Conservation (phyloP, 805 yeast species). For the Metschnikowia baotianmanensis region DNA sequence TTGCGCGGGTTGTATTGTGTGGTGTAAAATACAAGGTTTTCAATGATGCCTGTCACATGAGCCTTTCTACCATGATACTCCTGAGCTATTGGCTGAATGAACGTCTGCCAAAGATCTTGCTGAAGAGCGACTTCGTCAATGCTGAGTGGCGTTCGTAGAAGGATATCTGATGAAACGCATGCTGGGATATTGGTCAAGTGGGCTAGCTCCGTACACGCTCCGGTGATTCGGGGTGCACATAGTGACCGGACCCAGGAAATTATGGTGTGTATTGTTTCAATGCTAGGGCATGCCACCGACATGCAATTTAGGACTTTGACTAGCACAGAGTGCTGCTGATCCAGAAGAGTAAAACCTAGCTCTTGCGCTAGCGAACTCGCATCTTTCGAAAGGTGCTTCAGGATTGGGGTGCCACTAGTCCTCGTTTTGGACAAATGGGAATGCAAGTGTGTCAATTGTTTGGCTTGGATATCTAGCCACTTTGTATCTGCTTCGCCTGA, state of each 20-base stretch:
- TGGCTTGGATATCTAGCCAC: constrained; percentile 13
- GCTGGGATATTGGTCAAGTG: constrained; percentile 34
- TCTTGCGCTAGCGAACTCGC: background rate
- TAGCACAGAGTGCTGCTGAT: constrained; percentile 1
- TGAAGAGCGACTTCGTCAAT: constrained; percentile 33
- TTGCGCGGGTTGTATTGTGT: constrained; percentile 24
- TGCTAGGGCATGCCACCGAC: constrained; percentile 7
- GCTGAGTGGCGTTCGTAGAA: constrained; percentile 36
- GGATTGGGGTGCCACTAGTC: background rate
- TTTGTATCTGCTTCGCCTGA: constrained; percentile 2
- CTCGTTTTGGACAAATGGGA: constrained; percentile 1
- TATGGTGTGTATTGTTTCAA: constrained; percentile 2
- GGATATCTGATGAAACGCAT: constrained; percentile 37
- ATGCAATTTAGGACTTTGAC: constrained; percentile 2
- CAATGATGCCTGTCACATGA: constrained; percentile 20
- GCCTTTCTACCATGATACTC: constrained; percentile 21
- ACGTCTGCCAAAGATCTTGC: constrained; percentile 35
- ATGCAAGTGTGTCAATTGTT: constrained; percentile 7
- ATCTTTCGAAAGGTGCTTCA: background rate
- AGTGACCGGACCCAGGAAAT: constrained; percentile 34
- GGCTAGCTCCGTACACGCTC: constrained; percentile 32
- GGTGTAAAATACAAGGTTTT: constrained; percentile 29
- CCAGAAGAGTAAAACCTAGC: background rate
- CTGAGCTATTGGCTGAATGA: constrained; percentile 22
- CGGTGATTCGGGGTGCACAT: constrained; percentile 27